Evolutionary conservation across 1,284 basidiomycete species (phyloP).

Genomic region (Boletus sp.): DNA sequence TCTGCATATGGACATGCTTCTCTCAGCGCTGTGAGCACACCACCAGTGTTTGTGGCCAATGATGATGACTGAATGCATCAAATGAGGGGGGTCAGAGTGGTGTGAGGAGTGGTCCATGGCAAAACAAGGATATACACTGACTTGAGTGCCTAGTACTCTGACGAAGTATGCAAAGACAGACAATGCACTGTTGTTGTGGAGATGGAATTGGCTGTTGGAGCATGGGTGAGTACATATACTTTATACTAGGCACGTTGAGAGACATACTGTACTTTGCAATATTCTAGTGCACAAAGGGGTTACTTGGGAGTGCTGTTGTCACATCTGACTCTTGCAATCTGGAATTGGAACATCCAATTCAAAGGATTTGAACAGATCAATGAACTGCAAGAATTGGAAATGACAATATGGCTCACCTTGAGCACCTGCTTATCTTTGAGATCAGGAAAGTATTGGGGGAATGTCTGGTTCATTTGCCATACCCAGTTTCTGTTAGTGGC

Average conservation of each 20-base stretch:
- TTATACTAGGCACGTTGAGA: background rate
- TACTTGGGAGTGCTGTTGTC: slow-evolving; percentile 46
- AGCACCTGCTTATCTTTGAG: slow-evolving; percentile 20
- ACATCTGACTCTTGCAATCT: slow-evolving; percentile 49
- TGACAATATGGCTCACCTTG: slow-evolving; percentile 20
- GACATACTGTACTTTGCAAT: slow-evolving; percentile 48
- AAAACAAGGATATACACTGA: slow-evolving; percentile 18
- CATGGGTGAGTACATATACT: background rate
- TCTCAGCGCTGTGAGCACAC: slow-evolving; percentile 25
- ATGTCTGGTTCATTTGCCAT: slow-evolving; percentile 27
- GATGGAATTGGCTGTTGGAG: slow-evolving; percentile 30
- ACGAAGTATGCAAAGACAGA: slow-evolving; percentile 32
- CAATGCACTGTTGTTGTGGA: slow-evolving; percentile 27
- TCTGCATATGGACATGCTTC: slow-evolving; percentile 2
- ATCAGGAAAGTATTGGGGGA: slow-evolving; percentile 31
- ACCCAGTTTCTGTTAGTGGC: slow-evolving; percentile 27
- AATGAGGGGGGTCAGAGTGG: background rate
- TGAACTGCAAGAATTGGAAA: background rate
- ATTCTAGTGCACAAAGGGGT: slow-evolving; percentile 55
- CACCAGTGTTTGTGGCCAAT: slow-evolving; percentile 36
- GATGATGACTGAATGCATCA: slow-evolving; percentile 18
- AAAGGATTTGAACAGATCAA: slow-evolving; percentile 44
- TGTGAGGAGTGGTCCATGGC: background rate
- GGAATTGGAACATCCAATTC: slow-evolving; percentile 60
- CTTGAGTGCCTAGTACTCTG: slow-evolving; percentile 19